Base-by-base conservation (phyloP, 192 early-diverging fungal species). In the Umbelopsis vinacea region DNA sequence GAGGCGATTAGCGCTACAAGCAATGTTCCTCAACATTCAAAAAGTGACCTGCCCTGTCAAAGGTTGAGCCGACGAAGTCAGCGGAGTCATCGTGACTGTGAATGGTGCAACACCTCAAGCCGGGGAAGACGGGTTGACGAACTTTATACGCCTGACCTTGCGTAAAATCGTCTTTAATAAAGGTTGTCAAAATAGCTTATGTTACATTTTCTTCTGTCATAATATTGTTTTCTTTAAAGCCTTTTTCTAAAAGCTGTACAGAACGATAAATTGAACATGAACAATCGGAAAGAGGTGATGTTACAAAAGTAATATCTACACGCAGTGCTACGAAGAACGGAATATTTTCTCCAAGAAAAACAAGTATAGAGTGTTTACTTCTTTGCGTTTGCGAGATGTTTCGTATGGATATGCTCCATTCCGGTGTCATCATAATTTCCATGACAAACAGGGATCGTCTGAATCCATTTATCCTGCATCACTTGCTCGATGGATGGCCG, bases 401-500 rank as follows among this genome's bases (percentile, higher is more conserved):
- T 63, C 15, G 57, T 29, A 37, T 63, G 57, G 17, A 63, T 63
- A 63, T 63, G 57, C 33, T 63, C 57, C 57, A 63, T 63, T 19
- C 57, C 57, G 33, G 57, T 63, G 26, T 37, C 33, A 33, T 63
- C 57, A n/a, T 29, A 63, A 37, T 37, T 29, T 37, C 57, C 57
- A 8, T 37, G 57, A n/a, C 57, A 63, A 12, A 63, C 57, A 7
- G 57, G 57, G 26, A 94, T 90, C 37, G 71, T 82, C 77, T 91
- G 78, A 82, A 96, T 84, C 88, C 93, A 93, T n/a, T 89, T 84
- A 72, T 92, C 88, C 46, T 87, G 85, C 43, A 94, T 71, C 6
- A 95, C 85, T 63, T 86, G 81, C 38, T 91, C 84, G 52, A 95
- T 89, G 21, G 85, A 89, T 19, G 90, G 86, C 12, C 96, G 83